Evolutionary conservation across 108 stramenopile species (phyloP), one percentile per base, ranked within the genome.

Genomic region (Bacterosira constricta): DNA sequence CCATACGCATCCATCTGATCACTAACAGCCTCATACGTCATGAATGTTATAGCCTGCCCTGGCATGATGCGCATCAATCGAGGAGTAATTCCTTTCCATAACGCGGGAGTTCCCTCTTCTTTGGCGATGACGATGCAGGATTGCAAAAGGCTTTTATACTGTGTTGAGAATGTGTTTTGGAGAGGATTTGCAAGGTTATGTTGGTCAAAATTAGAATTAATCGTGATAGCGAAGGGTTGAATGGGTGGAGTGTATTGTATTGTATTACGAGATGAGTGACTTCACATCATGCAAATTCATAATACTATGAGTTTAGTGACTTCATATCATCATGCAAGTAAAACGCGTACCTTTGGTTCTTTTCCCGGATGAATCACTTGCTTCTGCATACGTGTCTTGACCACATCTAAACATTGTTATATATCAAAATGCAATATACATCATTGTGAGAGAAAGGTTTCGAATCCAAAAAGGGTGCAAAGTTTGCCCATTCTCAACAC

Each of bases 11-110:
- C 77, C 69, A 79, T 79, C 45, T 50, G 45, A n/a, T 41, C 57
- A 42, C 63, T 71, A 0, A 93, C 92, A 23, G 85, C 84, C 85
- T 96, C 95, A 64, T 93, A 96, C n/a, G 95, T 96, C 92, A 93
- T 93, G 73, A 96, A 99, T 27, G 98, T 99, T 67, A 99, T 98
- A 17, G 98, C 98, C 80, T 99, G 98, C 13, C 98, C 98, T 6
- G 98, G 98, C 77, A 96, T 85, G 69, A 99, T 96, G 17, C 98
- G 83, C 89, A 97, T 72, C 66, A 99, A 81, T 44, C 98, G 83
- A 6, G 98, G 98, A 15, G 93, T 94, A 50, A 99, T 92, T 10
- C 98, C 98, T 83, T 97, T 98, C 97, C 97, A 99, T 25, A 99
- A 83, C 1, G 97, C 96, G 26, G 82, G 63, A 4, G 88, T 70